Evolutionary conservation across 805 yeast genomes (phyloP), one percentile per base, ranked within the genome.

Genomic region (Yamadazyma olivae): DNA sequence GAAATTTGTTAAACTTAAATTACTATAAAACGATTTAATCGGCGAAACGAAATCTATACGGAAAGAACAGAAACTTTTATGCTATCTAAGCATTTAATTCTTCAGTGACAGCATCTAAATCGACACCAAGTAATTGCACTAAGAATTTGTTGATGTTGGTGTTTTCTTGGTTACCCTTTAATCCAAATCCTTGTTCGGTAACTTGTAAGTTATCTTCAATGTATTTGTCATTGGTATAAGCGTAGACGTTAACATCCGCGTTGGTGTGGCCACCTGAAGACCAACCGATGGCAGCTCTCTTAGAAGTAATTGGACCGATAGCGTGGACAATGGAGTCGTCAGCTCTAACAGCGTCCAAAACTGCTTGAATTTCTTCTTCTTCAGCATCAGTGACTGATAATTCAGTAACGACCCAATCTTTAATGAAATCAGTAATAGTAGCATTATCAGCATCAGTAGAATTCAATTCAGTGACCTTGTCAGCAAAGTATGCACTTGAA

Each of bases 81-180:
- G 9, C 22, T 20, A 20, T 9, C 9, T 20, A 7, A 13, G n/a
- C n/a, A n/a, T n/a, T 36, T 18, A 39, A 39, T 30, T 27, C 31
- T 19, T 63, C 54, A 1, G 83, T 77, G 5, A 80, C 68, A 25
- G 65, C 43, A 1, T 48, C 50, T 45, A 80, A 58, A 48, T 74
- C 67, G 9, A 70, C 62, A 9, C 68, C 60, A 56, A 74, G 56
- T 51, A 67, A 66, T 6, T 61, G 46, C 21, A 69, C 80, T 77
- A 87, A 69, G 53, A 80, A 83, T 17, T 64, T 52, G 9, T 95
- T 95, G 40, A 88, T 72, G 46, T 85, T 95, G 26, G 67, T 83
- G 60, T 88, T 88, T 60, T 88, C 96, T 50, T 76, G 83, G 57
- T 79, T 82, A 5, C 96, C 96, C 20, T 70, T 71, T 33, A 87